Evolutionary conservation across 129 eudicot species (phyloP), one percentile per base, ranked within the genome.

Genomic region (Centella asiatica): DNA sequence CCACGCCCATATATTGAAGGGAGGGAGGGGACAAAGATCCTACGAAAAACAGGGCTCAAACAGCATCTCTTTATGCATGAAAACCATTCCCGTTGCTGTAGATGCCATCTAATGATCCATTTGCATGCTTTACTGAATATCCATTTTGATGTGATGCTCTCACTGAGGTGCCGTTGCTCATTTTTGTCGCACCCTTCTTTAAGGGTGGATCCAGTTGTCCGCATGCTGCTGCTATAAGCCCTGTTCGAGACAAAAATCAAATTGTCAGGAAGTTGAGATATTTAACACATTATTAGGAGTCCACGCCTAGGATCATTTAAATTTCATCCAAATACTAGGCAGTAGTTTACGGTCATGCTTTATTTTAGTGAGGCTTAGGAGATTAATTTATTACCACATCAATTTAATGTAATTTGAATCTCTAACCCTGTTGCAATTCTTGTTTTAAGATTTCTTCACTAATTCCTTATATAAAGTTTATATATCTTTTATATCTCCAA

Each of bases 191-290:
- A 19, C 75, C 66, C 66, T 77, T 90, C 62, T 87, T 87, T 62
- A 84, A 64, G 59, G 84, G 69, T 24, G 73, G 72, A 71, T 86
- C 94, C 76, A 90, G 74, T 62, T 90, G 97, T 13, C 94, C 95
- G 52, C 77, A 68, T 47, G 98, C 95, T 71, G 98, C 94, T 65
- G 98, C 98, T 68, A 90, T 81, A 12, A 90, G 84, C 46, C 98
- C 98, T 89, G 77, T 72, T 69, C 32, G 5, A 12, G 25, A 15
- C 46, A 69, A 51, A 42, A 25, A 19, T 9, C 31, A 18, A 14
- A 10, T 1, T 17, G 44, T 56, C 0, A 29, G 12, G 26, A n/a
- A 20, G 14, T 51, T 49, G 13, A 50, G 49, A 49, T 22, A 6
- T 3, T 6, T 4, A 34, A 34, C 39, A 50, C 24, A 22, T 24